Conservation (phyloP, 176 grass and related monocot genomes). For the Zizania latifolia region DNA sequence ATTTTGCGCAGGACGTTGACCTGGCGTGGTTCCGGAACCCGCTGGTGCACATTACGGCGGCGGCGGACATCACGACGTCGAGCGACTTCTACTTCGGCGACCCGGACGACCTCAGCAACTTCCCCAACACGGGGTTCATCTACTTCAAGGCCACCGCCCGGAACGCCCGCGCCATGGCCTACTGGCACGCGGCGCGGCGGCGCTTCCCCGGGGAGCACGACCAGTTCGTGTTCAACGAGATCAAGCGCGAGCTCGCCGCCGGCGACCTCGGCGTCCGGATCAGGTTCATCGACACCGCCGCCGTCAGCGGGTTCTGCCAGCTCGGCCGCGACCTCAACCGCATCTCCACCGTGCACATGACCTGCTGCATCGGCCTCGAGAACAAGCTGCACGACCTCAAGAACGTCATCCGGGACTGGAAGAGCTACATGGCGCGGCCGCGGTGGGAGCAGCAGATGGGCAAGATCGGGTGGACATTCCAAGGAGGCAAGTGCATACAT, state of each 20-base stretch:
- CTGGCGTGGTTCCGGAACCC: constrained; percentile 80
- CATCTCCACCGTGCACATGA: constrained; percentile 72
- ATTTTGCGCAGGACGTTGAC: constrained; percentile 56
- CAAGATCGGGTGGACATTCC: constrained; percentile 53
- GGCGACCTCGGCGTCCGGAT: constrained; percentile 46
- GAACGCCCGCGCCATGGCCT: constrained; percentile 59
- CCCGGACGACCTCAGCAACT: constrained; percentile 63
- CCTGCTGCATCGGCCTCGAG: constrained; percentile 65
- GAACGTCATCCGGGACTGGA: constrained; percentile 56
- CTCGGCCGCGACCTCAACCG: constrained; percentile 58
- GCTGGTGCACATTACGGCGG: constrained; percentile 55
- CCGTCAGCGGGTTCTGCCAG: constrained; percentile 70
- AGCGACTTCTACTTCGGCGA: constrained; percentile 86
- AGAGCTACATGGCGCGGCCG: constrained; percentile 41
- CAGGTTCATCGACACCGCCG: constrained; percentile 56
- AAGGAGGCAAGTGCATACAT: constrained; percentile 68
- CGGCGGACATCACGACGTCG: constrained; percentile 64
- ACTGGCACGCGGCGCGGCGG: constrained; percentile 62
- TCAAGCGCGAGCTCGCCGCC: constrained; percentile 55
- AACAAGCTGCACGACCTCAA: constrained; percentile 61
- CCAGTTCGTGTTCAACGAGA: constrained; percentile 80
- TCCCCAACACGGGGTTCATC: constrained; percentile 84
- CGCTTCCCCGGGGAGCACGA: constrained; percentile 57
- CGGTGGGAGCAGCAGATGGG: constrained; percentile 45
- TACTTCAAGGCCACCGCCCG: constrained; percentile 60